Conservation (phyloP, 2,329 filamentous ascomycete species). For the Geosmithia flava region DNA sequence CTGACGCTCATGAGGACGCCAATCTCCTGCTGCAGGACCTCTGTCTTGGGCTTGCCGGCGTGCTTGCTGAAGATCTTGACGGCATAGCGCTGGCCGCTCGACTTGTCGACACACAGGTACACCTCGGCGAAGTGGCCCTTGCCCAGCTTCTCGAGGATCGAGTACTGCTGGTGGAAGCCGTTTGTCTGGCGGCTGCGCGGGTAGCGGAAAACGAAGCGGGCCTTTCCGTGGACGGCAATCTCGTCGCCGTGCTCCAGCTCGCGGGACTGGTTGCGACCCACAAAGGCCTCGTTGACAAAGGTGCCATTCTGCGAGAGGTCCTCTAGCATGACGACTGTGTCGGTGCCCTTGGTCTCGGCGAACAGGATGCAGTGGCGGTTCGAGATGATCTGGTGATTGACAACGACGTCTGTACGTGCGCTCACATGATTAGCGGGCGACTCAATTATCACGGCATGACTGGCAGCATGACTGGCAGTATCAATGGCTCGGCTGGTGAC, state of each 20-base stretch:
- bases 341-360: constrained; percentile 42
- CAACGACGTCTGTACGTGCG: constrained; percentile 43
- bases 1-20: constrained; percentile 95
- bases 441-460: background rate
- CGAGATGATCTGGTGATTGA: constrained; percentile 71
- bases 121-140: constrained; percentile 95
- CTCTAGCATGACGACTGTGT: constrained; percentile 66
- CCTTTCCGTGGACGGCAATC: constrained; percentile 73
- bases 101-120: constrained; percentile 79
- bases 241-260: constrained; percentile 86
- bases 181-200: constrained; percentile 63
- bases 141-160: constrained; percentile 70
- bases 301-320: constrained; percentile 95
- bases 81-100: constrained; percentile 69
- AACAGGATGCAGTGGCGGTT: constrained; percentile 72
- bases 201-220: constrained; percentile 85
- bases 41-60: constrained; percentile 66
- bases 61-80: constrained; percentile 93
- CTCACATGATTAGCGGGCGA: constrained; percentile 3
- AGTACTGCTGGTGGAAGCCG: constrained; percentile 78
- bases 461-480: background rate
- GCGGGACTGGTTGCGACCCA: constrained; percentile 84
- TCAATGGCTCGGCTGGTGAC: constrained; percentile 17
- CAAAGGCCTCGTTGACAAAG: constrained; percentile 82
- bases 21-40: constrained; percentile 88